phyloP scores from a whole-genome alignment of 1,284 basidiomycete genomes.

The Ustilago bromivora region DNA sequence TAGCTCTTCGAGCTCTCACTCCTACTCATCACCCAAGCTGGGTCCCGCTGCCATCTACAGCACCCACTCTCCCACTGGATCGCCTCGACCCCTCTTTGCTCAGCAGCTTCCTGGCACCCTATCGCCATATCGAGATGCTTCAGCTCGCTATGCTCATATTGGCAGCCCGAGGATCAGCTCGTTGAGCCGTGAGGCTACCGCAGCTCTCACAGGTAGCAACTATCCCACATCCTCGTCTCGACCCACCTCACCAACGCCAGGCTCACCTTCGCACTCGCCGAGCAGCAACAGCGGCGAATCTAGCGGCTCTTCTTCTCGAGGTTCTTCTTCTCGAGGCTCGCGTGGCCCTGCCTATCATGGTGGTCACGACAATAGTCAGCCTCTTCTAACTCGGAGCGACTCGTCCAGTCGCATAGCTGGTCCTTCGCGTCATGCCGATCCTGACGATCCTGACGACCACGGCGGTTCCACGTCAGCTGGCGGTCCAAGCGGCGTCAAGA shows the following conservation, averaged over 20 bases:
- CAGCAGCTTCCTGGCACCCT: conserved; percentile 59
- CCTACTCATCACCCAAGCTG: conserved; percentile 51
- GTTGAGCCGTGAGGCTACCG: conserved; percentile 62
- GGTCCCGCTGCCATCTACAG: conserved; percentile 43
- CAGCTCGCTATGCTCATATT: conserved; percentile 56
- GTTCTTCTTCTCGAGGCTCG: conserved; percentile 18
- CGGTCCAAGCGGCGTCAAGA: neutral
- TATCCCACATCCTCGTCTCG: conserved; percentile 64
- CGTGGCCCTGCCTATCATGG: conserved; percentile 7
- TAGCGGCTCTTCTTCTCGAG: conserved; percentile 14
- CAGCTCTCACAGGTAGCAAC: conserved; percentile 45
- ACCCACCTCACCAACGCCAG: conserved; percentile 50
- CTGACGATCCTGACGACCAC: conserved; percentile 13
- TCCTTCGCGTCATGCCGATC: conserved; percentile 3
- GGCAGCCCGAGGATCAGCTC: conserved; percentile 64
- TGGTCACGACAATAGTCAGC: conserved; percentile 7
- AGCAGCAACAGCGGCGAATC: conserved; percentile 38
- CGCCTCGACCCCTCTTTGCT: conserved; percentile 56
- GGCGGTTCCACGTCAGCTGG: neutral
- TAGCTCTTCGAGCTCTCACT: conserved; percentile 28
- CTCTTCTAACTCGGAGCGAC: conserved; percentile 20
- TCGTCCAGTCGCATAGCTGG: conserved; percentile 21
- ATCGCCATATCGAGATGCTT: conserved; percentile 65
- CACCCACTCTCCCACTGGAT: conserved; percentile 55
- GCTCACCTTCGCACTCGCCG: conserved; percentile 52